These are phyloP conservation scores for Pichia eremophila DNA, from an alignment of 805 yeast species.

Conservation along the genomic window DNA sequence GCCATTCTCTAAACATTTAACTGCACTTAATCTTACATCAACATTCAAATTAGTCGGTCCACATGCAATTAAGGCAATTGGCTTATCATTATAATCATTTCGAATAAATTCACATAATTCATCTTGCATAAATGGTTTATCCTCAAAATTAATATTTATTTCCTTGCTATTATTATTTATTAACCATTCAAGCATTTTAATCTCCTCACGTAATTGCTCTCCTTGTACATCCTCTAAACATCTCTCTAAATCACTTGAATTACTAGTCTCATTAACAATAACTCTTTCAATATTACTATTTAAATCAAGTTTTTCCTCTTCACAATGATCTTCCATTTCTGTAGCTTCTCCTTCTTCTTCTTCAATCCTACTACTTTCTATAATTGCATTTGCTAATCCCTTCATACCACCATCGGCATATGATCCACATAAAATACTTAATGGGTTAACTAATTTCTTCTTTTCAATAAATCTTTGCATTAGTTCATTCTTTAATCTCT, in stretches of 20 bases:
- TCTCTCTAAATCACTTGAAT: background rate
- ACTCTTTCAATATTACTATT: background rate
- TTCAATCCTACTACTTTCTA: background rate
- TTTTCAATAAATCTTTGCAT: conserved; percentile 6
- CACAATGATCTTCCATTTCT: background rate
- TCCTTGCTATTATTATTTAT: conserved; percentile 11
- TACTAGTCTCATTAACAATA: background rate
- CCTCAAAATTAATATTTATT: conserved; percentile 18
- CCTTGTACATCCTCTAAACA: background rate
- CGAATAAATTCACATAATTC: conserved; percentile 13
- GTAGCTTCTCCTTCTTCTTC: background rate
- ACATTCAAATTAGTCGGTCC: conserved; percentile 28
- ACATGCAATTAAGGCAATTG: conserved; percentile 28
- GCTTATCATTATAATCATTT: conserved; percentile 10
- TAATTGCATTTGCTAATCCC: conserved; percentile 1
- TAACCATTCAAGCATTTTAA: conserved; percentile 12
- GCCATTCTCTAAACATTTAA: conserved; percentile 19
- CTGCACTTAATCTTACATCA: conserved; percentile 26
- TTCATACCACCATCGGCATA: background rate
- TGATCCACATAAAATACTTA: background rate
- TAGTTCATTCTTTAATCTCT: conserved; percentile 15
- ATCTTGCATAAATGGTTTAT: conserved; percentile 18
- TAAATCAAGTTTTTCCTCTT: background rate
- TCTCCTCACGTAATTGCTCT: conserved; percentile 1
- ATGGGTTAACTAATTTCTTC: conserved; percentile 1